A percentile compares a stretch with the other conserved stretches of the same genome.
These are phyloP conservation scores for Verticillium nonalfalfae DNA, from an alignment of 2,329 filamentous ascomycete genomes.

Conservation along the genomic window DNA sequence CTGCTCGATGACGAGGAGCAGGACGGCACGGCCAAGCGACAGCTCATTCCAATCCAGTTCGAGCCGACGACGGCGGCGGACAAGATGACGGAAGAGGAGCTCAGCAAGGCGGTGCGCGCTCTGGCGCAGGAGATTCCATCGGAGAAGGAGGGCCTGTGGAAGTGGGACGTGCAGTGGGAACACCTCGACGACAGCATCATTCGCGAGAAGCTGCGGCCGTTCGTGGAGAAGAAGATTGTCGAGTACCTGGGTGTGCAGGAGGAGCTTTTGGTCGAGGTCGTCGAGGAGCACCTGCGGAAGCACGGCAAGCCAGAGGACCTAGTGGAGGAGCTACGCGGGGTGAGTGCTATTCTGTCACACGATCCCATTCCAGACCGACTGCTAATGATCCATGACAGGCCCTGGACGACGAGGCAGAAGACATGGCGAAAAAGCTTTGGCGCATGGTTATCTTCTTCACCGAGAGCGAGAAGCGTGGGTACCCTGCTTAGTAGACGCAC, in stretches of 20 bases:
- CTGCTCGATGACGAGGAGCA: conserved; percentile 94
- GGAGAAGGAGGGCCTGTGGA: conserved; percentile 80
- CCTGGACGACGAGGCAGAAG: conserved; percentile 90
- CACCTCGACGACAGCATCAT: conserved; percentile 77
- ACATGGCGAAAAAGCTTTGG: conserved; percentile 94
- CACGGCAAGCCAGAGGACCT: conserved; percentile 71
- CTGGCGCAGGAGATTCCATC: conserved; percentile 87
- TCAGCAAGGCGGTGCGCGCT: conserved; percentile 71
- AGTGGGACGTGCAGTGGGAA: conserved; percentile 91
- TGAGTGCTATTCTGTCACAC: conserved; percentile 36
- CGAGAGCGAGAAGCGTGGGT: conserved; percentile 84
- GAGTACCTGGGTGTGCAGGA: conserved; percentile 96
- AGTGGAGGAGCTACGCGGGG: conserved; percentile 78
- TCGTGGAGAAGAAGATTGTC: conserved; percentile 97
- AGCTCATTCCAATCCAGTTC: conserved; percentile 77
- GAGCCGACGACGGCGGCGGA: conserved; percentile 61
- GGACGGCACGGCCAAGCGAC: conserved; percentile 61
- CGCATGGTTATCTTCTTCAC: conserved; percentile 98
- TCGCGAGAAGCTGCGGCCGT: conserved; percentile 81
- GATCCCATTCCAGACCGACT: neutral
- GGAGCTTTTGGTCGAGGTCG: conserved; percentile 87
- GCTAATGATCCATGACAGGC: conserved; percentile 46
- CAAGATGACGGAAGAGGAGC: conserved; percentile 78
- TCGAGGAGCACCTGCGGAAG: conserved; percentile 78
- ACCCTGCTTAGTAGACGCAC: conserved; percentile 51